A percentile compares a stretch with the other conserved stretches of the same genome.
Evolutionary conservation across 345 rosid genomes (phyloP).

Genomic region (Aquilaria yunnanensis): DNA sequence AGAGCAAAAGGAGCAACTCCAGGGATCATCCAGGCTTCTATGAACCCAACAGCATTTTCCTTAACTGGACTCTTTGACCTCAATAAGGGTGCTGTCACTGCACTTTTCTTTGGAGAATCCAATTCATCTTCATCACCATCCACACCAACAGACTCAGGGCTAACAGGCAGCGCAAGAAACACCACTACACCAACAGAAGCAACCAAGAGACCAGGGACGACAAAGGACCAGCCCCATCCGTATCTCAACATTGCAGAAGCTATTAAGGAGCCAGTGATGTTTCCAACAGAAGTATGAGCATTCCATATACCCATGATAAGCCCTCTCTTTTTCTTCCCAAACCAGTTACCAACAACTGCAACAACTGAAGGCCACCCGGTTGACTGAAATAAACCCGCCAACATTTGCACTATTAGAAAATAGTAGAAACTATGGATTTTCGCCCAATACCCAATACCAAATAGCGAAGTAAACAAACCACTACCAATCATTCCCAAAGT

Average conservation of each 20-base stretch:
- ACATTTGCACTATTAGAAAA: conserved; percentile 59
- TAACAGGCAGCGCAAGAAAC: conserved; percentile 67
- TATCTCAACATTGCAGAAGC: conserved; percentile 64
- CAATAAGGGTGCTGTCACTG: conserved; percentile 48
- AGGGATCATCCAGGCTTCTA: conserved; percentile 92
- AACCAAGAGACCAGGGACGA: conserved; percentile 66
- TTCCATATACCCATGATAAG: conserved; percentile 96
- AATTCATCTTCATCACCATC: conserved; percentile 41
- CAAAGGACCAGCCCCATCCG: conserved; percentile 99
- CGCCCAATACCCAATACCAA: conserved; percentile 81
- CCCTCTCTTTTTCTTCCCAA: conserved; percentile 88
- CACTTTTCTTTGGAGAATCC: conserved; percentile 42
- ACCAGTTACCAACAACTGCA: conserved; percentile 95
- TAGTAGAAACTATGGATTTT: conserved; percentile 67
- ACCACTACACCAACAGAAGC: conserved; percentile 50
- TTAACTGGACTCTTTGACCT: conserved; percentile 25
- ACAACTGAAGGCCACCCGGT: conserved; percentile 99
- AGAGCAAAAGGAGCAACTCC: conserved; percentile 94
- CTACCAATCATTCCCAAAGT: conserved; percentile 90
- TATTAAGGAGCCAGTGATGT: conserved; percentile 75
- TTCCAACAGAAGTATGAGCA: conserved; percentile 93
- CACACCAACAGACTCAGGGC: conserved; percentile 67
- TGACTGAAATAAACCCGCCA: conserved; percentile 86
- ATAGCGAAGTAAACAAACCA: conserved; percentile 70
- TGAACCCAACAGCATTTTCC: conserved; percentile 74